Conservation (phyloP, 1,284 basidiomycete species). For the Tetrapyrgos nigripes region DNA sequence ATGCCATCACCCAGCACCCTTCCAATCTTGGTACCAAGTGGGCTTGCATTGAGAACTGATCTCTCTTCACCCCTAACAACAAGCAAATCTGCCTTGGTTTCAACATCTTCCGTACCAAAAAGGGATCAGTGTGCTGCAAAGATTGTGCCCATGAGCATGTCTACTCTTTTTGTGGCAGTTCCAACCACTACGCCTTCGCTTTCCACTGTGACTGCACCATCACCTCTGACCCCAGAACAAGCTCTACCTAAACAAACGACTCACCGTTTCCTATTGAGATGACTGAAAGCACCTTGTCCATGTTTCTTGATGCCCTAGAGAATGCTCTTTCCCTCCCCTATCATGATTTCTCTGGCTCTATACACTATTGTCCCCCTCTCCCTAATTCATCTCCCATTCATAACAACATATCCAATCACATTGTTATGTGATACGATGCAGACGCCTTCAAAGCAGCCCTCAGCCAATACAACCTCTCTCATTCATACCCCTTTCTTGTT, state of each 20-base stretch:
- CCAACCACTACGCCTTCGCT: background rate
- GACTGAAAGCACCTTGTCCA: too few relatives aligned
- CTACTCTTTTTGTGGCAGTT: conserved; percentile 3
- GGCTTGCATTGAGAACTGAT: background rate
- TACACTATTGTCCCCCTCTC: background rate
- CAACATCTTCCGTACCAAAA: background rate
- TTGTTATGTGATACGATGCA: conserved; percentile 1
- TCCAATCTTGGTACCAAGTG: background rate
- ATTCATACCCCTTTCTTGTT: conserved; percentile 35
- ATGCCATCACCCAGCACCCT: too few relatives aligned
- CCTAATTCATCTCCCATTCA: background rate
- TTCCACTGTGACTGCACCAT: background rate
- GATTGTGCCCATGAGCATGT: background rate
- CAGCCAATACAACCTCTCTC: conserved; percentile 7
- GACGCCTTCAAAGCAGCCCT: background rate
- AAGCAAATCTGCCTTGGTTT: background rate
- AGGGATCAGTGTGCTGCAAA: background rate
- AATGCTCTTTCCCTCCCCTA: background rate
- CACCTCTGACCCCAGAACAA: too few relatives aligned
- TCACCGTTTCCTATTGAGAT: too few relatives aligned
- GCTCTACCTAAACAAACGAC: too few relatives aligned
- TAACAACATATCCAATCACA: background rate
- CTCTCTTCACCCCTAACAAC: background rate
- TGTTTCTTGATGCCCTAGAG: background rate
- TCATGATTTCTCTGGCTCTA: background rate